Conservation (phyloP, 1,284 basidiomycete genomes). For the Tylopilus sp. region DNA sequence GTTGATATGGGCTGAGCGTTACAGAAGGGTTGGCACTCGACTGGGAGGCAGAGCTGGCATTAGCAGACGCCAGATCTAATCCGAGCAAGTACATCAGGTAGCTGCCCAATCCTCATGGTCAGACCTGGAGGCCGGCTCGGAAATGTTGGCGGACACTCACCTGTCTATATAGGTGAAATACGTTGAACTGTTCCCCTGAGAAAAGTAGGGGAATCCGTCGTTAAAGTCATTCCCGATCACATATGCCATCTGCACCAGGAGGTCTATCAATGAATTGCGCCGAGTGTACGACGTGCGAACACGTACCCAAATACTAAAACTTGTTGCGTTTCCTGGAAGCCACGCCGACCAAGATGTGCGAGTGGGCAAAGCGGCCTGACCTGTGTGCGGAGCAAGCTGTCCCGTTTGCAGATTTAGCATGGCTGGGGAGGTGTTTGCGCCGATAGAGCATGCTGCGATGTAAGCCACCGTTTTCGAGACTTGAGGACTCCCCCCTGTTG, state of each 20-base stretch:
- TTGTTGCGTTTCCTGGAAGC: not conserved
- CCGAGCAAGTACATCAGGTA: not conserved
- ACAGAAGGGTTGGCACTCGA: not conserved
- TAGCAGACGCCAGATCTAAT: not conserved
- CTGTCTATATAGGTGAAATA: not conserved
- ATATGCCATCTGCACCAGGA: too few species aligned
- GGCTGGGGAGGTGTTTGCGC: not conserved
- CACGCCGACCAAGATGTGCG: not conserved
- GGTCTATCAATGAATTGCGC: too few species aligned
- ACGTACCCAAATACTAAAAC: not conserved
- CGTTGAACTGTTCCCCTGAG: too few species aligned
- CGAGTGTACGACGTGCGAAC: not conserved
- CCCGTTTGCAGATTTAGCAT: not conserved
- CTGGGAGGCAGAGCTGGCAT: not conserved
- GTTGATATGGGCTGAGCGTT: not conserved
- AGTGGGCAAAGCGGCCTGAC: not conserved
- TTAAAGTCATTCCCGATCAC: too few species aligned
- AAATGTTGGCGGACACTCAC: too few species aligned
- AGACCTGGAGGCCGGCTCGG: too few species aligned
- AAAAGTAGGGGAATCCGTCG: too few species aligned
- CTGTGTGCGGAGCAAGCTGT: not conserved
- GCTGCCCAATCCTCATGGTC: not conserved
- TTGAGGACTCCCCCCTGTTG: not conserved
- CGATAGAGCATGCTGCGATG: not conserved
- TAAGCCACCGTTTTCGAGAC: not conserved